phyloP scores from a whole-genome alignment of 345 rosid genomes.

The Trapa bicornis region DNA sequence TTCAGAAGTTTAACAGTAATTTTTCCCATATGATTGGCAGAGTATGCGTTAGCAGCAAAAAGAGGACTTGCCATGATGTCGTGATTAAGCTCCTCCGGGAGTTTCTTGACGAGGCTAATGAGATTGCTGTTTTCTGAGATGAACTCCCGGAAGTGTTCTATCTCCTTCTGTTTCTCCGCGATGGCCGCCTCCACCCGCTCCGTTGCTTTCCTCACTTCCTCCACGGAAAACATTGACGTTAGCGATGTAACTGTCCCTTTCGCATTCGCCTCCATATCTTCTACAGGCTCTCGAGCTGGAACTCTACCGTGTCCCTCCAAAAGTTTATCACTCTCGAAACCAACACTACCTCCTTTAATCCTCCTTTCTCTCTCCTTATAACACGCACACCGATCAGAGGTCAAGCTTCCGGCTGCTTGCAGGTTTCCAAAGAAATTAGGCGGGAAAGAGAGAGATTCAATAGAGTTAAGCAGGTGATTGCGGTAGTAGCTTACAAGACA shows the following conservation, averaged over 20 bases:
- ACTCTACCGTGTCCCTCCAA: too few species aligned
- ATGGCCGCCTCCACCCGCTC: slow-evolving; percentile 52
- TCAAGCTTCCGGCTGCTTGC: too few species aligned
- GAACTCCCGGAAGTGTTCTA: slow-evolving; percentile 38
- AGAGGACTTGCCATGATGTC: slow-evolving; percentile 48
- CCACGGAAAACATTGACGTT: slow-evolving; percentile 50
- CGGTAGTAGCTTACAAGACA: too few species aligned
- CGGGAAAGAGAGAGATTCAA: too few species aligned
- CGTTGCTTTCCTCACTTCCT: slow-evolving; percentile 56
- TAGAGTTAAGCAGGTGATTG: too few species aligned
- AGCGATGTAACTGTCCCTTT: slow-evolving; percentile 61
- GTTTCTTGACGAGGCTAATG: slow-evolving; percentile 47
- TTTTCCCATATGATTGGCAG: not conserved
- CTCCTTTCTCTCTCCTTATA: too few species aligned
- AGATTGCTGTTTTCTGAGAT: slow-evolving; percentile 50
- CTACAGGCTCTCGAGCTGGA: not conserved
- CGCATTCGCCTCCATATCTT: slow-evolving; percentile 16
- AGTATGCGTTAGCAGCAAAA: not conserved
- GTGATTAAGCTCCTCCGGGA: slow-evolving; percentile 75
- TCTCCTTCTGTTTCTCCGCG: slow-evolving; percentile 43
- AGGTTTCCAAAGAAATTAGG: too few species aligned
- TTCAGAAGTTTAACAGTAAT: too few species aligned
- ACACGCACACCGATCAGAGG: too few species aligned
- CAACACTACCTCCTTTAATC: too few species aligned
- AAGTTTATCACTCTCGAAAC: too few species aligned